phyloP scores from a whole-genome alignment of 2,329 filamentous ascomycete species.

The Pseudocercospora macadamiae region DNA sequence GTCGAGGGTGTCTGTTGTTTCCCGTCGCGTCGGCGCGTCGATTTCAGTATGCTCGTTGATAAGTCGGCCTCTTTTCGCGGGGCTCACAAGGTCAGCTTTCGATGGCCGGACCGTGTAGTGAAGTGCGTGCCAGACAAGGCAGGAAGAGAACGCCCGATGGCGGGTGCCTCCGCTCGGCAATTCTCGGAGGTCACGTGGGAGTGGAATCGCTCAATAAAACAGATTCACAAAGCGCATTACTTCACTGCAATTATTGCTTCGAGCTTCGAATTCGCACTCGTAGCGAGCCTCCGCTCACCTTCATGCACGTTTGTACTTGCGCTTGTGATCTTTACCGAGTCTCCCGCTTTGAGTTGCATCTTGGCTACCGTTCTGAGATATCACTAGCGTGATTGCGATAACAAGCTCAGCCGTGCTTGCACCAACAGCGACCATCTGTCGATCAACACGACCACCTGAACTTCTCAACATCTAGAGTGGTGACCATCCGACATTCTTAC shows the following conservation, averaged over 20 bases:
- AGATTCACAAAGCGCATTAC: too few relatives aligned
- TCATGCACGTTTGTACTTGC: not conserved
- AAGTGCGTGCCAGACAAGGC: not conserved
- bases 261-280: not conserved
- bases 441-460: too few relatives aligned
- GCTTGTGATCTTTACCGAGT: too few relatives aligned
- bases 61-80: not conserved
- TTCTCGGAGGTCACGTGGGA: not conserved
- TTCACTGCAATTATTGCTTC: too few relatives aligned
- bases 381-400: not conserved
- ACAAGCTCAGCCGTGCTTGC: not conserved
- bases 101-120: not conserved
- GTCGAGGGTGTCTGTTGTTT: not conserved
- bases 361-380: too few relatives aligned
- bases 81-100: not conserved
- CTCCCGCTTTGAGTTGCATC: too few relatives aligned
- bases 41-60: not conserved
- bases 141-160: not conserved
- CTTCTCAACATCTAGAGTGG: too few relatives aligned
- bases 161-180: too few relatives aligned
- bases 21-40: too few relatives aligned
- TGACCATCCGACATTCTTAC: too few relatives aligned
- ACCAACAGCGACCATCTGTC: too few relatives aligned
- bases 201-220: too few relatives aligned
- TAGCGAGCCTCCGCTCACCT: not conserved